Evolutionary conservation across 2,329 filamentous ascomycete species (phyloP), one percentile per base, ranked within the genome.

Genomic region (Ophiostoma tasmaniense): DNA sequence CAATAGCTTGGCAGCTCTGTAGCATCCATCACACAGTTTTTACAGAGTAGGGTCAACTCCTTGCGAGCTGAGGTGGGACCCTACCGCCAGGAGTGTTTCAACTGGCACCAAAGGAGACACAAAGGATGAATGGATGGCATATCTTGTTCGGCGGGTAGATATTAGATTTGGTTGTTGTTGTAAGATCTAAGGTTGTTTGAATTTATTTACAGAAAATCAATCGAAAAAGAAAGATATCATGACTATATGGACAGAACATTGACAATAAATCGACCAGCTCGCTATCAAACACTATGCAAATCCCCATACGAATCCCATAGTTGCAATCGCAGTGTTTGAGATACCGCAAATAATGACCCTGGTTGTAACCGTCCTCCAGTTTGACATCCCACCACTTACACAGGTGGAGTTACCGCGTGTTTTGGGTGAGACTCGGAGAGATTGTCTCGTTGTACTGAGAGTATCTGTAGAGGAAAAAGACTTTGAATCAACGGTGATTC

Each of bases 361-460:
- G 13, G 55, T 30, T 61, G 55, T 61, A 30, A 30, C 25, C 25
- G 55, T 30, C 55, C 30, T 61, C 10, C n/a, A 25, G 55, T 61
- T 61, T 61, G 55, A 30, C 55, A 61, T 61, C 22, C 52, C 55
- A 30, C 55, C 25, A 61, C 55, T 61, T 28, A 61, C 25, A 61
- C 25, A 61, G 13, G 14, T 11, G n/a, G 50, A 10, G 50, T 55
- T 55, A 25, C n/a, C 22, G 22, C 25, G 25, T 61, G 55, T 61
- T 61, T 61, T 22, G 25, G 25, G 50, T 55, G 55, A 61, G 25
- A 61, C 25, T 33, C 55, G 25, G 25, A 61, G 52, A 59, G 55
- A 61, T 61, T 20, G 52, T 74, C 61, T 77, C 77, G 69, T 77
- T 77, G 1, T 76, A 77, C 25, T 39, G 13, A 11, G 33, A 33